These are phyloP conservation scores for Diaporthe citrichinensis DNA, from an alignment of 2,329 filamentous ascomycete species.

Conservation along the genomic window DNA sequence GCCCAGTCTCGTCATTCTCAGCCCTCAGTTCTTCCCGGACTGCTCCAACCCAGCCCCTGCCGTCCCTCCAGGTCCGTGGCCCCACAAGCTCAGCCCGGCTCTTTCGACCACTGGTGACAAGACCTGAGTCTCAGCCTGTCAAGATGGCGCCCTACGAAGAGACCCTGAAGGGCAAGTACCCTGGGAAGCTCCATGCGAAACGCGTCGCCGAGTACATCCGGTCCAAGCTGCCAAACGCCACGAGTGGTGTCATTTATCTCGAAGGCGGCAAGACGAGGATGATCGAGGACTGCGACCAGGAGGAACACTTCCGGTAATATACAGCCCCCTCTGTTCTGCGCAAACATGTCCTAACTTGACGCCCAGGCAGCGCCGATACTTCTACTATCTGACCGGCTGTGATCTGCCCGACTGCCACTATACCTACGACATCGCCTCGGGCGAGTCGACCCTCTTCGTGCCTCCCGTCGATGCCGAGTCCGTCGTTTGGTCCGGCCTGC, in stretches of 20 bases:
- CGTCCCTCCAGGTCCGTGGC: neutral
- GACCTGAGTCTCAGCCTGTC: conserved; percentile 37
- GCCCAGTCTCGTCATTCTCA: neutral
- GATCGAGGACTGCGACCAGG: conserved; percentile 90
- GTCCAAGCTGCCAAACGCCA: conserved; percentile 73
- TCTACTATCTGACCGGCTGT: conserved; percentile 94
- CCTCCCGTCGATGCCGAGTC: conserved; percentile 89
- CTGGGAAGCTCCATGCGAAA: conserved; percentile 88
- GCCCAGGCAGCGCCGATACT: conserved; percentile 85
- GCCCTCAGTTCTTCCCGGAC: neutral
- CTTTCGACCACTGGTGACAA: neutral
- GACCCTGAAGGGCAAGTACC: conserved; percentile 76
- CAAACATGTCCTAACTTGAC: conserved; percentile 21
- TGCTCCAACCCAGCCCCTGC: neutral
- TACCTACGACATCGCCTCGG: conserved; percentile 82
- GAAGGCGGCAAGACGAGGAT: conserved; percentile 86
- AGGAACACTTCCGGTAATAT: conserved; percentile 81
- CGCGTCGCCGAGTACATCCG: conserved; percentile 86
- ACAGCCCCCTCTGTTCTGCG: neutral
- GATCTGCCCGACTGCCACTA: conserved; percentile 84
- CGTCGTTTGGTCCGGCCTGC: conserved; percentile 94
- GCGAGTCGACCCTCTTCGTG: conserved; percentile 88
- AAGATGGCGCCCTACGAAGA: conserved; percentile 59
- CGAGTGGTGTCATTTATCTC: conserved; percentile 84
- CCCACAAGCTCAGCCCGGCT: conserved; percentile 1